Conservation (phyloP, 306 rosid species). For the Alnus glutinosa region DNA sequence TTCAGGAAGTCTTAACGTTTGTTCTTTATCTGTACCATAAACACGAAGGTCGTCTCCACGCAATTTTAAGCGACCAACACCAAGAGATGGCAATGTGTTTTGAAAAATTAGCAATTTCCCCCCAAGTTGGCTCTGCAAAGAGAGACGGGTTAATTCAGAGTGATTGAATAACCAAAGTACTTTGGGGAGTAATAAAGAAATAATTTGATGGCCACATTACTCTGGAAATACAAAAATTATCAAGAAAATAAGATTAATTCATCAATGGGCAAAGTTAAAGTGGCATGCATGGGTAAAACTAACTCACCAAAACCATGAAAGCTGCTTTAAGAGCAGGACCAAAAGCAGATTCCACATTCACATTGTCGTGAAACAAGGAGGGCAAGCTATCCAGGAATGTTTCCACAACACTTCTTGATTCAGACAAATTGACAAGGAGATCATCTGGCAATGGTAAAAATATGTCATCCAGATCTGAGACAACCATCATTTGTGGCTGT, state of each 20-base stretch:
- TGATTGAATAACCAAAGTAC: conserved; percentile 20
- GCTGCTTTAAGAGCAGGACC: conserved; percentile 97
- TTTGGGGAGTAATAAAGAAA: not conserved
- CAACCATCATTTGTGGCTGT: conserved; percentile 99
- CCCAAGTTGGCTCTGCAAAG: conserved; percentile 87
- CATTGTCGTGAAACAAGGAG: conserved; percentile 88
- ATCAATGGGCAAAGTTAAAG: conserved; percentile 18
- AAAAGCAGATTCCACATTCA: conserved; percentile 92
- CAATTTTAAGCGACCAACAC: conserved; percentile 91
- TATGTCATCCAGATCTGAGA: conserved; percentile 94
- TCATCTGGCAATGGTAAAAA: conserved; percentile 99
- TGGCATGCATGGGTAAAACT: conserved; percentile 3
- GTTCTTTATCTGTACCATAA: conserved; percentile 96
- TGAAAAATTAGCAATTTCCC: conserved; percentile 96
- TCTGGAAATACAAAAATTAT: not conserved
- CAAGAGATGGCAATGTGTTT: conserved; percentile 93
- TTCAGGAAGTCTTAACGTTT: conserved; percentile 77
- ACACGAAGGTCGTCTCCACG: conserved; percentile 95
- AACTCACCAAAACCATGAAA: conserved; percentile 87
- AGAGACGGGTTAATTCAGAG: conserved; percentile 20
- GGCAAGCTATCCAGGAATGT: conserved; percentile 93
- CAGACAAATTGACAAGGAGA: conserved; percentile 95
- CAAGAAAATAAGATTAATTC: not conserved
- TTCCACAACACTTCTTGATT: conserved; percentile 95
- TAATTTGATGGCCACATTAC: conserved; percentile 2